phyloP scores from a whole-genome alignment of 2,329 filamentous ascomycete genomes.

The Tolypocladium paradoxum region DNA sequence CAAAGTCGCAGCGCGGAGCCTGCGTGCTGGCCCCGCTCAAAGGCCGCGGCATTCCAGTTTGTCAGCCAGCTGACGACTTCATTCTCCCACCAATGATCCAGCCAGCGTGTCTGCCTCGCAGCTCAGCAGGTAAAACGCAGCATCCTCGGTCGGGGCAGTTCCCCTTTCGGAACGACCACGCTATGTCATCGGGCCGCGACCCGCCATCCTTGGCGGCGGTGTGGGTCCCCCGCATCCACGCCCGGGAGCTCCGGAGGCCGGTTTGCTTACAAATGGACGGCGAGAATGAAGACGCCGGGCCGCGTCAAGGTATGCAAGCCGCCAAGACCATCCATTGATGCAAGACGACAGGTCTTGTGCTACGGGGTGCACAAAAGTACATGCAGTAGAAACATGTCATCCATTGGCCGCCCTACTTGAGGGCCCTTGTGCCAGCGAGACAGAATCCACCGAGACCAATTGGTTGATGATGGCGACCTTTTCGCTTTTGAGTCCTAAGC shows the following conservation, averaged over 20 bases:
- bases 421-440: too few relatives aligned
- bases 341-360: background rate
- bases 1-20: too few relatives aligned
- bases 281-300: too few relatives aligned
- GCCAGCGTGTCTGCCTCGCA: background rate
- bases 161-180: background rate
- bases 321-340: too few relatives aligned
- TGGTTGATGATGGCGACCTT: too few relatives aligned
- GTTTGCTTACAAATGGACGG: background rate
- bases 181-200: background rate
- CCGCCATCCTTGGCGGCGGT: background rate
- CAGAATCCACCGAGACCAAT: too few relatives aligned
- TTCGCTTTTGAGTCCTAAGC: too few relatives aligned
- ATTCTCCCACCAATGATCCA: background rate
- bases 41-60: background rate
- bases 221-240: background rate
- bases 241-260: background rate
- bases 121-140: background rate
- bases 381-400: too few relatives aligned
- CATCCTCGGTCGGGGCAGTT: background rate
- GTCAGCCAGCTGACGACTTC: background rate
- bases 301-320: background rate
- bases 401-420: too few relatives aligned
- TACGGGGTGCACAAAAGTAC: too few relatives aligned
- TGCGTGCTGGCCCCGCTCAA: background rate